These are phyloP conservation scores for Vitis labrusca DNA, from an alignment of 164 flowering plant genomes.

Conservation along the genomic window DNA sequence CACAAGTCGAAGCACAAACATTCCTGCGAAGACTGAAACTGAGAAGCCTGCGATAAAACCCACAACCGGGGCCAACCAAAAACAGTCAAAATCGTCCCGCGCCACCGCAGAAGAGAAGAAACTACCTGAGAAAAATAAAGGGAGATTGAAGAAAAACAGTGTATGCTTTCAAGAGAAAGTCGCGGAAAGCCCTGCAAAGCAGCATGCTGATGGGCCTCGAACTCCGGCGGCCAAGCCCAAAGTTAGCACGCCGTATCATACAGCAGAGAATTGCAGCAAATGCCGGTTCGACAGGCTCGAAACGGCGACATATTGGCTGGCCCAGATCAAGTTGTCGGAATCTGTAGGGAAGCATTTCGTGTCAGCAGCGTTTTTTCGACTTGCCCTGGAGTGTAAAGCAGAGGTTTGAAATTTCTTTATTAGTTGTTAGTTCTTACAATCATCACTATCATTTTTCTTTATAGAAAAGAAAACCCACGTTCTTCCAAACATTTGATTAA, in stretches of 20 bases:
- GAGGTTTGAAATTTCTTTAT: constrained; percentile 25
- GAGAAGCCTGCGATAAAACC: constrained; percentile 25
- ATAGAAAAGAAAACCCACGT: too few species aligned
- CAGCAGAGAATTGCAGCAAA: constrained; percentile 43
- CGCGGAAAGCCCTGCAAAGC: not conserved
- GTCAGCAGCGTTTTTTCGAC: constrained; percentile 38
- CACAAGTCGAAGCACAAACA: constrained; percentile 23
- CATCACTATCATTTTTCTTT: too few species aligned
- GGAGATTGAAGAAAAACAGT: constrained; percentile 15
- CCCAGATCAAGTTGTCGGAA: constrained; percentile 48
- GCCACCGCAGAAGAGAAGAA: constrained; percentile 3
- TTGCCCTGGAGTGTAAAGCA: constrained; percentile 38
- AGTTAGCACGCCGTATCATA: constrained; percentile 31
- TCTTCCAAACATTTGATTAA: too few species aligned
- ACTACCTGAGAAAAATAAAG: not conserved
- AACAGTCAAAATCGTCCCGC: constrained; percentile 7
- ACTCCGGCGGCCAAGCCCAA: constrained; percentile 23
- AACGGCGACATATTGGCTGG: constrained; percentile 45
- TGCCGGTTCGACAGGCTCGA: constrained; percentile 46
- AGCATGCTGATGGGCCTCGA: constrained; percentile 4
- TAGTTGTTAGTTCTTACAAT: too few species aligned
- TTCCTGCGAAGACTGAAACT: constrained; percentile 9
- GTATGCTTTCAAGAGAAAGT: constrained; percentile 27
- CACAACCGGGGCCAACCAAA: not conserved
- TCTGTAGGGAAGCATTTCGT: constrained; percentile 42